Conservation (phyloP, 208 protist genomes). For the Acanthamoeba healyi region DNA sequence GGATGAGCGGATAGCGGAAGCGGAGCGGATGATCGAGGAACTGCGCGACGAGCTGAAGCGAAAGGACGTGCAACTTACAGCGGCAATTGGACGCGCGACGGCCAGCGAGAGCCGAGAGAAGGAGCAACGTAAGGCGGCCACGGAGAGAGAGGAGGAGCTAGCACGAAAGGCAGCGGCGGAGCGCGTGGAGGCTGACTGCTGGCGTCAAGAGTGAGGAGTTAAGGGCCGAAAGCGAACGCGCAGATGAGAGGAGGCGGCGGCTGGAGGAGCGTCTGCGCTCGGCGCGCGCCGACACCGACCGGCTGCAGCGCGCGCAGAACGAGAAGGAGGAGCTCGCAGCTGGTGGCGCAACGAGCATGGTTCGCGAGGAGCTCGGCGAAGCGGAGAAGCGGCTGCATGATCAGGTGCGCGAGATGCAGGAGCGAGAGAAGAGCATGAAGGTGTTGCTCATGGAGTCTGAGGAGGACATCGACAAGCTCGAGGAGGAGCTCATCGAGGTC, state of each 20-base stretch:
- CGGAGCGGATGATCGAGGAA: neutral
- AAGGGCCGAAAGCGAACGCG: neutral
- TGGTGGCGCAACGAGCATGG: neutral
- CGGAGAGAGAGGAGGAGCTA: neutral
- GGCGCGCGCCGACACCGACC: neutral
- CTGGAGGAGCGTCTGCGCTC: slow-evolving; percentile 16
- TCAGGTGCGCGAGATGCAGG: neutral
- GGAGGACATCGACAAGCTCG: slow-evolving; percentile 24
- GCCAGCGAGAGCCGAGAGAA: neutral
- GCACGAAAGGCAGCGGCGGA: neutral
- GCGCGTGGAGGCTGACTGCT: neutral
- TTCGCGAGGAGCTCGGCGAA: neutral
- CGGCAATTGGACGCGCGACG: neutral
- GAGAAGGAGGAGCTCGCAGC: neutral
- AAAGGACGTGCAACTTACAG: neutral
- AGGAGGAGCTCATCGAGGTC: neutral
- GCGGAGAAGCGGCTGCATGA: neutral
- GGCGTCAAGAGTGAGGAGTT: neutral
- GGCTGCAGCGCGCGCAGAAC: neutral
- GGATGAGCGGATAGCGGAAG: neutral
- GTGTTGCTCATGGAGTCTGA: neutral
- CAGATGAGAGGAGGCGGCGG: neutral
- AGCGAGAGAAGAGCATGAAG: slow-evolving; percentile 17
- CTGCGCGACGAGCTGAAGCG: neutral
- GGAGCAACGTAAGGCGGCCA: neutral